Percentiles rank a stretch among this genome's conserved stretches.
phyloP scores from a whole-genome alignment of 1,139 yeast genomes.

The Taphrina betulina region DNA sequence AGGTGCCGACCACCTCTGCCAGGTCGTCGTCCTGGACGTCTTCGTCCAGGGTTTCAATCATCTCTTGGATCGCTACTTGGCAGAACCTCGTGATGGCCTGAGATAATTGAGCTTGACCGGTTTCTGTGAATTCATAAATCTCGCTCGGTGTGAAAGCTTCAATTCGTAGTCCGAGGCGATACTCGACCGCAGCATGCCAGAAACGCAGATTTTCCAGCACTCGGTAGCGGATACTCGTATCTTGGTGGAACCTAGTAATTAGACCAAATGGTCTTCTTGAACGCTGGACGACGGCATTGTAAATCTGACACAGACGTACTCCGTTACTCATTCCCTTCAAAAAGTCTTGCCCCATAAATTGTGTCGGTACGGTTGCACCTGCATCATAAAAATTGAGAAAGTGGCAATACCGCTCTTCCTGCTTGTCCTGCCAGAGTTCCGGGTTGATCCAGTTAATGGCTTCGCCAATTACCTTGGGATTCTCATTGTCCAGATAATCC shows the following conservation, averaged over 20 bases:
- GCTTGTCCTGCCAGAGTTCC: neutral
- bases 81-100: conserved; percentile 12
- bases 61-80: conserved; percentile 14
- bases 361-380: neutral
- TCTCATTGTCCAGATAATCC: conserved; percentile 5
- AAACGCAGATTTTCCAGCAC: conserved; percentile 20
- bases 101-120: conserved; percentile 8
- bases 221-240: conserved; percentile 23
- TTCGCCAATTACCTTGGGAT: neutral
- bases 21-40: neutral
- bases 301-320: conserved; percentile 14
- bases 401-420: neutral
- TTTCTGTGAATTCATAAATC: neutral
- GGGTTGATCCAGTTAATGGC: conserved; percentile 8
- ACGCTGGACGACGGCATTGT: conserved; percentile 20
- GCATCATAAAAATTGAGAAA: conserved; percentile 17
- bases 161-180: conserved; percentile 12
- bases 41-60: neutral
- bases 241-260: conserved; percentile 10
- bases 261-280: conserved; percentile 25
- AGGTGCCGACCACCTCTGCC: neutral
- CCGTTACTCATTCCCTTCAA: conserved; percentile 19
- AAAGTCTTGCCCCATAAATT: neutral
- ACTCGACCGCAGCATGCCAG: conserved; percentile 19
- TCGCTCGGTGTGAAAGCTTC: neutral